Percentiles rank a stretch among this genome's conserved stretches.
phyloP scores from a whole-genome alignment of 2,329 filamentous ascomycete genomes.

The Pestalotiopsis sp. region DNA sequence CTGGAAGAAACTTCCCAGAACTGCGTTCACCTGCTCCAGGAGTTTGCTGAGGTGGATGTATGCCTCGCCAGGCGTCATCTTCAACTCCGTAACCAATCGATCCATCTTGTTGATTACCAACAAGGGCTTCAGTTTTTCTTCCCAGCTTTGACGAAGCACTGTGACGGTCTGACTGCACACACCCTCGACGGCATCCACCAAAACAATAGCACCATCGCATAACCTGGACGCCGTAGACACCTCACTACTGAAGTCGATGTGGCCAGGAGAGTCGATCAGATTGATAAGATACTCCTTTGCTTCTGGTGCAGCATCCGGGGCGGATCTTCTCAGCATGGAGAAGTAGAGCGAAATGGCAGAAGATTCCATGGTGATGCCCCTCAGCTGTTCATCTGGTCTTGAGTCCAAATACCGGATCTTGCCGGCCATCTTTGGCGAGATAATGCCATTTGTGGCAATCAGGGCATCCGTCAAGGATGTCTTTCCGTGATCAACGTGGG shows the following conservation, averaged over 20 bases:
- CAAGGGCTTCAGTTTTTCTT: constrained; percentile 90
- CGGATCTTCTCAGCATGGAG: constrained; percentile 78
- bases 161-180: constrained; percentile 99
- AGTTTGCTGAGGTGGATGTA: constrained; percentile 88
- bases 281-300: constrained; percentile 95
- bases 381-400: constrained; percentile 89
- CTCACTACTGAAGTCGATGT: constrained; percentile 98
- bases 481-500: constrained; percentile 98
- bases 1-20: constrained; percentile 96
- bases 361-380: constrained; percentile 99
- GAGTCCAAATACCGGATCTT: constrained; percentile 99
- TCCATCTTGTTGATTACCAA: constrained; percentile 99
- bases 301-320: constrained; percentile 69
- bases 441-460: constrained; percentile 98
- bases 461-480: constrained; percentile 95
- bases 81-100: constrained; percentile 87
- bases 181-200: constrained; percentile 96
- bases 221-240: constrained; percentile 93
- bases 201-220: constrained; percentile 90
- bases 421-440: constrained; percentile 94
- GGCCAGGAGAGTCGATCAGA: constrained; percentile 94
- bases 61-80: constrained; percentile 89
- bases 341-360: constrained; percentile 97
- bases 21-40: constrained; percentile 94
- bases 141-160: constrained; percentile 92